phyloP scores from a whole-genome alignment of 23 red algal genomes.

The Gracilaria vermiculophylla region DNA sequence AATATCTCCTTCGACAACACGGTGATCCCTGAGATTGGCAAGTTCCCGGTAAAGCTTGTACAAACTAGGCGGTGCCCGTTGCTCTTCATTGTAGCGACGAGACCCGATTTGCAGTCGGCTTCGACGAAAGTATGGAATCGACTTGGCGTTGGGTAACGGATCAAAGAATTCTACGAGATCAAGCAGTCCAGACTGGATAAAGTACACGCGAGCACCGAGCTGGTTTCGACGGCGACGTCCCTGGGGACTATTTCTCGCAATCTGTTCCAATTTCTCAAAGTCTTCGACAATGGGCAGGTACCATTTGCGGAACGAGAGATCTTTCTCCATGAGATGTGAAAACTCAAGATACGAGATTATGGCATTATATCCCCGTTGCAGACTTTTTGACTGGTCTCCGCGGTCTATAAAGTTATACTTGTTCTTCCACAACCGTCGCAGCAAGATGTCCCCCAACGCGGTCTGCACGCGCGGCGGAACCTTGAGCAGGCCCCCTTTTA shows the following conservation, averaged over 20 bases:
- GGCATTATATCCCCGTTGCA: constrained; percentile 15
- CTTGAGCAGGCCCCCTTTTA: constrained; percentile 31
- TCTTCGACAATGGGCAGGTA: constrained; percentile 38
- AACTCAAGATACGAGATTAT: constrained; percentile 69
- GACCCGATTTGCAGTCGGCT: constrained; percentile 54
- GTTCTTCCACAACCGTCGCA: constrained; percentile 40
- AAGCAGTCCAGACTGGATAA: constrained; percentile 51
- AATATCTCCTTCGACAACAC: constrained; percentile 4
- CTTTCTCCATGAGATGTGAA: constrained; percentile 28
- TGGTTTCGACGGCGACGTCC: neutral
- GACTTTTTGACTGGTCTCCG: neutral
- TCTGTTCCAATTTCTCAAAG: constrained; percentile 38
- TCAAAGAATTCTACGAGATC: constrained; percentile 80
- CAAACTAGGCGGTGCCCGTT: constrained; percentile 39
- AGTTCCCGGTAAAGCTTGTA: constrained; percentile 56
- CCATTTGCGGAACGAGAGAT: constrained; percentile 39
- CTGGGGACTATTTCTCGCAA: neutral
- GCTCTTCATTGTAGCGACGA: constrained; percentile 22
- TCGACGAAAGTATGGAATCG: constrained; percentile 52
- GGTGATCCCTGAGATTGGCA: constrained; percentile 55
- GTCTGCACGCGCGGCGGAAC: constrained; percentile 56
- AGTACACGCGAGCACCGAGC: constrained; percentile 41
- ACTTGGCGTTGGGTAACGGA: constrained; percentile 49
- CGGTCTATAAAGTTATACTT: constrained; percentile 50
- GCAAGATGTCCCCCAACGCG: constrained; percentile 53